Conservation (phyloP, 176 grass and related monocot genomes). For the Zea luxurians region DNA sequence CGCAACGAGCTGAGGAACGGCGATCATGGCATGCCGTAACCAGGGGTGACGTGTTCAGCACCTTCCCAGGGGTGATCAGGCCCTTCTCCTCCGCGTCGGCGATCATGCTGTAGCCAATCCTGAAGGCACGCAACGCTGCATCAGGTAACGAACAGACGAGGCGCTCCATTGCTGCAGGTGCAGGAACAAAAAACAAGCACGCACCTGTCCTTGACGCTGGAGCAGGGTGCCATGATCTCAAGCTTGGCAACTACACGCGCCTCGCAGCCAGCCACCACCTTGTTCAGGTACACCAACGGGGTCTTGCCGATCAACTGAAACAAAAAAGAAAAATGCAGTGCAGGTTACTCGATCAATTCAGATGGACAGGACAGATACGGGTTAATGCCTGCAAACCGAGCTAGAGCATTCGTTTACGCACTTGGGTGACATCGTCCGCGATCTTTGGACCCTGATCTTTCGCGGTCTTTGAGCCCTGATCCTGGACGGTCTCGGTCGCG, state of each 20-base stretch:
- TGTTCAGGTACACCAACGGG: slow-evolving; percentile 72
- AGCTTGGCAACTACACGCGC: slow-evolving; percentile 58
- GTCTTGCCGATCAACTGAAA: slow-evolving; percentile 62
- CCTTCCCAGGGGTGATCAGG: slow-evolving; percentile 44
- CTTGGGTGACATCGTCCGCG: slow-evolving; percentile 67
- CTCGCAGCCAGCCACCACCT: slow-evolving; percentile 51
- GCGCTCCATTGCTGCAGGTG: too few relatives aligned
- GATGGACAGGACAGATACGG: not conserved
- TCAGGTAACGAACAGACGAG: too few relatives aligned
- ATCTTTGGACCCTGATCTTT: slow-evolving; percentile 39
- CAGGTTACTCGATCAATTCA: not conserved
- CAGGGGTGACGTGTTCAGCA: too few relatives aligned
- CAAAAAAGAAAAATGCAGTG: not conserved
- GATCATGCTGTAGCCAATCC: slow-evolving; percentile 87
- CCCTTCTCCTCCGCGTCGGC: slow-evolving; percentile 70
- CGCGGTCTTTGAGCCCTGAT: slow-evolving; percentile 1
- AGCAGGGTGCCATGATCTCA: slow-evolving; percentile 80
- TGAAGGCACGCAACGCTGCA: too few relatives aligned
- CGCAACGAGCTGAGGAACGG: too few relatives aligned
- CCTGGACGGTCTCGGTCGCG: not conserved
- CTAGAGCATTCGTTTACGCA: not conserved
- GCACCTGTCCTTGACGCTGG: slow-evolving; percentile 76
- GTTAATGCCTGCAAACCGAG: not conserved
- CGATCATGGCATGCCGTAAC: too few relatives aligned
- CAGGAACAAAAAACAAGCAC: not conserved